Evolutionary conservation across 441 rosid genomes (phyloP), one percentile per base, ranked within the genome.

Genomic region (Brassica balearica): DNA sequence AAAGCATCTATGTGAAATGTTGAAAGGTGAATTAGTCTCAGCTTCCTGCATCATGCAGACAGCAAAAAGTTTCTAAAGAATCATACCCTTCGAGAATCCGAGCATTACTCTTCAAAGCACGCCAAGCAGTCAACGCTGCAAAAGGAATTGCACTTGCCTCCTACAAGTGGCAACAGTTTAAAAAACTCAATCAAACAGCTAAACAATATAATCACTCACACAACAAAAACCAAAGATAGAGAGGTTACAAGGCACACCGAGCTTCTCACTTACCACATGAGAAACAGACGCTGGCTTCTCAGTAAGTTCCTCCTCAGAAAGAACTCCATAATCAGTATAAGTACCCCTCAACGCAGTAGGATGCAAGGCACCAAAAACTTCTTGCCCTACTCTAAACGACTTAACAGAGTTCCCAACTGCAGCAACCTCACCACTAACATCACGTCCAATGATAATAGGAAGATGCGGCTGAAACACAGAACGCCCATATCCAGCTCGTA

Each of bases 91-190:
- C 92, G 65, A 84, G 76, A 69, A 93, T 91, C 84, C 99, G 87
- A 51, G 99, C 99, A 67, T 95, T 89, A 71, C 92, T 86, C 82
- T 87, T 91, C 72, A 95, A 83, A 78, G 93, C 99, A 74, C 98
- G 91, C 98, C 99, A 95, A 71, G 99, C 96, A 73, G 99, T 95
- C 80, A 95, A 81, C 5, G 99, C 92, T 73, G 99, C 98, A 82
- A 95, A 95, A 80, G 98, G 98, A 80, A 95, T 88, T 14, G 90
- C 94, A 77, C 97, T 87, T 66, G 98, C 99, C 82, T 95, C 97
- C 99, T 92, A 81, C 79, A 85, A 51, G 46, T 74, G 5, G 62
- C 55, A 74, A n/a, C 11, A 25, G 51, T 43, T 65, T 27, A 41
- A 65, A 8, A 51, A 48, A n/a, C 58, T 51, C 53, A 46, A 46